Percentiles rank a stretch among this genome's conserved stretches.
Conservation (phyloP, 73 alveolate genomes). For the Diophrys sp. region DNA sequence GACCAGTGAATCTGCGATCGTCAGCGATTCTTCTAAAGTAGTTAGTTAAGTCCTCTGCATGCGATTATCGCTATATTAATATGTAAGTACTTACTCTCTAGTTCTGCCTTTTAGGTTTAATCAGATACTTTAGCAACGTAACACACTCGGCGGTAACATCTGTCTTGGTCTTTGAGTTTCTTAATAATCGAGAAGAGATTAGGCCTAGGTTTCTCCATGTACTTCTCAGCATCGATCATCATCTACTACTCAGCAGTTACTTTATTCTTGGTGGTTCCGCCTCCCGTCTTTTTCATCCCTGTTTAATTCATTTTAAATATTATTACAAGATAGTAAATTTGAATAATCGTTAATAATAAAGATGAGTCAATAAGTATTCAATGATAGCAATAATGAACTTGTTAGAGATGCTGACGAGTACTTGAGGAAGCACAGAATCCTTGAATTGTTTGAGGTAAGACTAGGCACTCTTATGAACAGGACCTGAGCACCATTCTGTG, state of each 20-base stretch:
- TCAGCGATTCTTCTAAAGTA: constrained; percentile 20
- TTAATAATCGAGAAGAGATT: constrained; percentile 39
- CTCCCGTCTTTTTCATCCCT: no score
- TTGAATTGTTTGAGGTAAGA: constrained; percentile 60
- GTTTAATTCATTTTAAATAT: no score
- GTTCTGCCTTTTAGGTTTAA: constrained; percentile 28
- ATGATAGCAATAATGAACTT: constrained; percentile 51
- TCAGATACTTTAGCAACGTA: constrained; percentile 50
- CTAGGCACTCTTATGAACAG: constrained; percentile 3
- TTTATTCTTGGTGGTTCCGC: no score
- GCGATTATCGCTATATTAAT: no score
- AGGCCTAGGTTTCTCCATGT: constrained; percentile 62
- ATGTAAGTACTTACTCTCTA: constrained; percentile 30
- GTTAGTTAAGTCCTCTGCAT: constrained; percentile 2
- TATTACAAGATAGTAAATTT: neutral
- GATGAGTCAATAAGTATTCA: neutral
- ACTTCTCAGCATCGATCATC: constrained; percentile 29
- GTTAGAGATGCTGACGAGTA: constrained; percentile 60
- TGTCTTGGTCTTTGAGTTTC: constrained; percentile 28
- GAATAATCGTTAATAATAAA: neutral
- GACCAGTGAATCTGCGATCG: constrained; percentile 35
- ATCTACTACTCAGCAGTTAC: no score
- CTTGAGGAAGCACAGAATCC: constrained; percentile 59
- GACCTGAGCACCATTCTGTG: constrained; percentile 56
- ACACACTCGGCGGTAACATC: constrained; percentile 26